Base-by-base conservation (phyloP, 2,329 filamentous ascomycete genomes). In the Aspergillus brunneoviolaceus region DNA sequence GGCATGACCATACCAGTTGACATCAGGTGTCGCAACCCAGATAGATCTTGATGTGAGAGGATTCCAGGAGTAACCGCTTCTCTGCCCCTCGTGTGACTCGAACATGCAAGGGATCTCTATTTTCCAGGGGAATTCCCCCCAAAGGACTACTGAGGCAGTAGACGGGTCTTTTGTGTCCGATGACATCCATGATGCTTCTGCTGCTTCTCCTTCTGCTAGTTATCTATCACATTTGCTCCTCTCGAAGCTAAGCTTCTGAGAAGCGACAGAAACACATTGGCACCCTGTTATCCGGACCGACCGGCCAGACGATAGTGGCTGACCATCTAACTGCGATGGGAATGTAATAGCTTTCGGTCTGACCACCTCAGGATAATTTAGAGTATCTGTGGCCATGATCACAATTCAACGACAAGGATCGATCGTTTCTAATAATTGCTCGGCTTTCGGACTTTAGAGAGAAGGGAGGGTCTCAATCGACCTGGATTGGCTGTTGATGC, bases 41-140 rank as follows among this genome's bases (percentile, higher is more conserved):
- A 69, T 66, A 66, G 67, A 58, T 52, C 39, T 66, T 67, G 63
- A 54, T 23, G 35, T 31, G 39, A 33, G 1, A 52, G 33, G 49
- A 52, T 52, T 42, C 51, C 51, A 42, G 51, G 51, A 39, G 33
- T 12, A 42, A 16, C 29, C 33, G 39, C 23, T 50, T 50, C 14
- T 3, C 23, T 52, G 7, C 45, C 11, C 39, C 39, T 42, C 29
- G 51, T 33, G 51, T 52, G 33, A 66, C 58, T 65, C 61, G 55
- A 60, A 60, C 29, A 63, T 66, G 65, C 60, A 64, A 59, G 60
- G 51, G 51, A 52, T 45, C 33, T 35, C 5, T 12, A 4, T 35
- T 35, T 42, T 45, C 39, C 39, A 45, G 16, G 39, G 16, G 39
- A 45, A 19, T 19, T 16, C 39, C 10, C 16, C 16, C 39, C 39